Evolutionary conservation across 768 basidiomycete species (phyloP).

Genomic region (Suillus subalutaceus): DNA sequence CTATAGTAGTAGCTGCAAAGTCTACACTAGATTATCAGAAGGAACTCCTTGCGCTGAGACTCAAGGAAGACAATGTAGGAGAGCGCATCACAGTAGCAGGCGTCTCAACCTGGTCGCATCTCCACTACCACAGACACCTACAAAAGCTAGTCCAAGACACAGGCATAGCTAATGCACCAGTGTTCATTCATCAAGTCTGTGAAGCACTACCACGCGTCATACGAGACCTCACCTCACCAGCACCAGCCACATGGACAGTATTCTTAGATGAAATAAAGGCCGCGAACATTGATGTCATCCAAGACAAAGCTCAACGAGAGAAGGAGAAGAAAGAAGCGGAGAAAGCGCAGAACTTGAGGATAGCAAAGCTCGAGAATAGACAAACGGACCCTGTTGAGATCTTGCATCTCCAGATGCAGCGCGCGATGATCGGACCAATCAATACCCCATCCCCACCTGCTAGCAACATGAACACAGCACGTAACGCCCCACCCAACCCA

Average conservation of each 20-base stretch:
- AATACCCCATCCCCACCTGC: too few species aligned
- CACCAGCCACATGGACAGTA: not conserved
- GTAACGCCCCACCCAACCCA: too few species aligned
- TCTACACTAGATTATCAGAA: not conserved
- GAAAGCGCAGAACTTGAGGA: not conserved
- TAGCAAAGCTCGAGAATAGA: not conserved
- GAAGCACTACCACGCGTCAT: not conserved
- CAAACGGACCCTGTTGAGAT: not conserved
- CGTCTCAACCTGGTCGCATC: not conserved
- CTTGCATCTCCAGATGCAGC: not conserved
- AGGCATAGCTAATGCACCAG: not conserved
- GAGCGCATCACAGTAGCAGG: not conserved
- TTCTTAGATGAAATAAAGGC: not conserved
- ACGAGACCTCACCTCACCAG: not conserved
- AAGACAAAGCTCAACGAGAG: not conserved
- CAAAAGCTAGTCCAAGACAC: not conserved
- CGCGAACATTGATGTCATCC: not conserved
- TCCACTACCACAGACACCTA: not conserved
- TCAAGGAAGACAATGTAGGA: not conserved
- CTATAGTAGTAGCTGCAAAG: not conserved
- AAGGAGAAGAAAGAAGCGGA: not conserved
- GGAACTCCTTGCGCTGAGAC: not conserved
- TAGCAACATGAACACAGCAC: too few species aligned
- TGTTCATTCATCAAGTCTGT: not conserved
- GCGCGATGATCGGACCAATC: too few species aligned